phyloP scores from a whole-genome alignment of 2,329 filamentous ascomycete genomes.

The Talaromyces sp. region DNA sequence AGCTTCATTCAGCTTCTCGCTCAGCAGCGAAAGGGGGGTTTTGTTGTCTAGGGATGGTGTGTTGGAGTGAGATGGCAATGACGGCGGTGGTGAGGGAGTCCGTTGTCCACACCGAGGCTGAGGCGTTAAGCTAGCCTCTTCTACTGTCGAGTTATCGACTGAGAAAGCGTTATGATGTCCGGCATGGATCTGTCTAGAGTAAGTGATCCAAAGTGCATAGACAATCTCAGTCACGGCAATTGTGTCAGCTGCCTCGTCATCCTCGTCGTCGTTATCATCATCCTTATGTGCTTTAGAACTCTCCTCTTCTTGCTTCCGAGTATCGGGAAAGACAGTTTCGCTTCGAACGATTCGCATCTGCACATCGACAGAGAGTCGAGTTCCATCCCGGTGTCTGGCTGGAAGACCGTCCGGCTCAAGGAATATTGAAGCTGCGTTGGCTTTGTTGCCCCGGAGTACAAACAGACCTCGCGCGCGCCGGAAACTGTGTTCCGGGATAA shows the following conservation, averaged over 20 bases:
- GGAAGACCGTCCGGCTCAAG: constrained; percentile 77
- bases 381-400: constrained; percentile 84
- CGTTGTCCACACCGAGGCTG: constrained; percentile 76
- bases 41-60: constrained; percentile 29
- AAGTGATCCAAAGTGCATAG: constrained; percentile 95
- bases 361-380: constrained; percentile 87
- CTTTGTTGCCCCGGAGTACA: constrained; percentile 74
- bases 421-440: constrained; percentile 74
- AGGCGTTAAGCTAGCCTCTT: constrained; percentile 65
- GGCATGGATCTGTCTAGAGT: constrained; percentile 86
- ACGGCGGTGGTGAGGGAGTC: constrained; percentile 31
- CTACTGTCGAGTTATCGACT: constrained; percentile 48
- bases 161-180: constrained; percentile 59
- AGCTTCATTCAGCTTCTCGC: constrained; percentile 48
- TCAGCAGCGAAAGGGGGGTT: constrained; percentile 44
- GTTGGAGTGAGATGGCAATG: constrained; percentile 18
- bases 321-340: constrained; percentile 60
- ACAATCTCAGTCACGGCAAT: constrained; percentile 70
- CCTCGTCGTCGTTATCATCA: constrained; percentile 29
- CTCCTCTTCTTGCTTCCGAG: constrained; percentile 58
- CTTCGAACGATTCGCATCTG: constrained; percentile 96
- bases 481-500: constrained; percentile 94
- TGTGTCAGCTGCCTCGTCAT: constrained; percentile 22
- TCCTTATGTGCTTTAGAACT: constrained; percentile 14
- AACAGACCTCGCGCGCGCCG: constrained; percentile 80